Conservation (phyloP, 1,139 yeast genomes). For the Kluyveromyces sp. region DNA sequence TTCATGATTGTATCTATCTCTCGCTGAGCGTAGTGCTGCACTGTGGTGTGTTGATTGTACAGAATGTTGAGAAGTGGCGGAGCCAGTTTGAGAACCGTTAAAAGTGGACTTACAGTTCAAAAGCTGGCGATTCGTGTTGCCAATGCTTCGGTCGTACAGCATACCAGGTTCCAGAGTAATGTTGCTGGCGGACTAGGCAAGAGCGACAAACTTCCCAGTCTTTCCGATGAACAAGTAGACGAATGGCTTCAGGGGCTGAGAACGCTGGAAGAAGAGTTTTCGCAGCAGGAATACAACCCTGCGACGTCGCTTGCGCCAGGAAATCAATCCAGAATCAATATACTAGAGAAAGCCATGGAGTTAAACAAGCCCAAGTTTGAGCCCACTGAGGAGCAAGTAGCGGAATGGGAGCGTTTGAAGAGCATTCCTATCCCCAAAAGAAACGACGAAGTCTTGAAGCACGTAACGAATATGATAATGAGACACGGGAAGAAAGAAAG, state of each 20-base stretch:
- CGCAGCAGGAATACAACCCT: slow-evolving; percentile 32
- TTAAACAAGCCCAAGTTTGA: slow-evolving; percentile 37
- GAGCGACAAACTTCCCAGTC: neutral
- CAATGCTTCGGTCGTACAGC: neutral
- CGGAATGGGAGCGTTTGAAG: slow-evolving; percentile 45
- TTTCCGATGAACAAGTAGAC: slow-evolving; percentile 53
- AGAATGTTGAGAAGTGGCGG: neutral
- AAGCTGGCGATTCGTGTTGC: neutral
- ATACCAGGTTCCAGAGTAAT: slow-evolving; percentile 8
- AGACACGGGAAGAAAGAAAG: slow-evolving; percentile 80
- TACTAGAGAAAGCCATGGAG: slow-evolving; percentile 22
- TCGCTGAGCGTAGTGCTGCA: no score
- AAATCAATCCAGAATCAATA: slow-evolving; percentile 41
- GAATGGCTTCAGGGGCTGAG: slow-evolving; percentile 58
- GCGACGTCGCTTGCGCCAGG: slow-evolving; percentile 31
- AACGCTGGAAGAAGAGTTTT: slow-evolving; percentile 44
- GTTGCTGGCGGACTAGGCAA: neutral
- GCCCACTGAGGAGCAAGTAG: slow-evolving; percentile 56
- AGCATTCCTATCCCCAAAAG: slow-evolving; percentile 53
- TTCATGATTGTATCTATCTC: no score
- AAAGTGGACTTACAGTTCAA: neutral
- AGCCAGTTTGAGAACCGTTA: neutral
- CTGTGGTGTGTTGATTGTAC: no score
- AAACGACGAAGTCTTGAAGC: slow-evolving; percentile 65
- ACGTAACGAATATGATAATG: slow-evolving; percentile 84